Conservation (phyloP, 345 rosid species). For the Eucalyptus paniculata region DNA sequence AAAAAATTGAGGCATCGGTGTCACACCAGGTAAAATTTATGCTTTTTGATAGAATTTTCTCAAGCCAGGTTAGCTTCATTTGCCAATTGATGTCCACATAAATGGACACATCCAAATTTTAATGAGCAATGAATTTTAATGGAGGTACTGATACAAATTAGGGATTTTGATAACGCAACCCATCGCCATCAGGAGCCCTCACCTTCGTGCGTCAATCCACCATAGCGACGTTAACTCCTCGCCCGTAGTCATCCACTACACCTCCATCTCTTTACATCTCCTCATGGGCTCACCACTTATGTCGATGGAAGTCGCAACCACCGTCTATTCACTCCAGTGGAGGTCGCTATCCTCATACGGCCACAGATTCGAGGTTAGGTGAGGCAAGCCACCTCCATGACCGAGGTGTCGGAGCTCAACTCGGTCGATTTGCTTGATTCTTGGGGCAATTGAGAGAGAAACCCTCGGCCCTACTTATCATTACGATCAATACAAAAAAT, state of each 20-base stretch:
- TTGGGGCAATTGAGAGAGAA: background rate
- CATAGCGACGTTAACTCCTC: background rate
- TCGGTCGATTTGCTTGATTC: background rate
- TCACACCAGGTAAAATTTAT: background rate
- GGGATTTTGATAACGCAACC: background rate
- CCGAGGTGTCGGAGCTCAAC: background rate
- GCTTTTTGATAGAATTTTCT: too few species aligned
- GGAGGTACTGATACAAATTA: background rate
- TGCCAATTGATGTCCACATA: background rate
- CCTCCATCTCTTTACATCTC: background rate
- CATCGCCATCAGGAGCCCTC: background rate
- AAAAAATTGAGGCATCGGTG: background rate
- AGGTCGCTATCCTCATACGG: background rate
- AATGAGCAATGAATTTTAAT: background rate
- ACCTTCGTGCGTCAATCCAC: background rate
- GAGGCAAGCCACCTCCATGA: background rate
- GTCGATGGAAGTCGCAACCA: background rate
- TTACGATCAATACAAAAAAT: too few species aligned
- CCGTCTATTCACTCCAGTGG: background rate
- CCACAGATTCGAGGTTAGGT: background rate
- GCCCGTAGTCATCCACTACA: background rate
- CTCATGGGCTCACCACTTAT: background rate
- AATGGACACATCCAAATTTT: background rate
- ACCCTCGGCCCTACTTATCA: background rate
- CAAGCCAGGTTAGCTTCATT: background rate